Conservation (phyloP, 2,329 filamentous ascomycete species). For the Penicillium sp. region DNA sequence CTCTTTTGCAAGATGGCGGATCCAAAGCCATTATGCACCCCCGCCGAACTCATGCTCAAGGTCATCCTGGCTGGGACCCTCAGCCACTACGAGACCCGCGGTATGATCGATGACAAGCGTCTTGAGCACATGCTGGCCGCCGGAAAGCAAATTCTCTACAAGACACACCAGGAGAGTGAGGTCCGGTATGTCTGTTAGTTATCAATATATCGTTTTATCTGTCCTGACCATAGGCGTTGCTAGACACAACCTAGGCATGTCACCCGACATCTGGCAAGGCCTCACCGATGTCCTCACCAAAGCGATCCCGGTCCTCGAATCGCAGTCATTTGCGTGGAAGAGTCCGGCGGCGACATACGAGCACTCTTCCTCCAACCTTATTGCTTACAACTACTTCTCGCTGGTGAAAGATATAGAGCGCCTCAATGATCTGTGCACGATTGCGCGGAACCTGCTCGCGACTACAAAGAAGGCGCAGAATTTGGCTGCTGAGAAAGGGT, state of each 20-base stretch:
- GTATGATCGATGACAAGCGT: conserved; percentile 56
- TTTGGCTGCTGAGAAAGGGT: conserved; percentile 54
- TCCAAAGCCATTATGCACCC: conserved; percentile 38
- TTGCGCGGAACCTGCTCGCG: conserved; percentile 58
- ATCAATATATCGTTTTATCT: not conserved
- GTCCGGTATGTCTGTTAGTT: conserved; percentile 41
- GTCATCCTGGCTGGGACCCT: conserved; percentile 45
- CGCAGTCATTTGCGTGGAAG: conserved; percentile 57
- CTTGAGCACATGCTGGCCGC: conserved; percentile 55
- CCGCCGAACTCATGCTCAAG: conserved; percentile 47
- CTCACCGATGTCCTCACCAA: conserved; percentile 54
- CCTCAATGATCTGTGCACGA: conserved; percentile 57
- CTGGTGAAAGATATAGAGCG: conserved; percentile 59
- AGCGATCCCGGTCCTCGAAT: conserved; percentile 57
- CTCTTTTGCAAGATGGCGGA: conserved; percentile 32
- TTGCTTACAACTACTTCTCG: conserved; percentile 55
- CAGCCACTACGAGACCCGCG: conserved; percentile 57
- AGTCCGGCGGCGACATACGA: conserved; percentile 56
- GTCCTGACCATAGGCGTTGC: conserved; percentile 3
- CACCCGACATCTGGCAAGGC: conserved; percentile 56
- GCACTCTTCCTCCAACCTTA: conserved; percentile 55
- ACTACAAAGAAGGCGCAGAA: conserved; percentile 59
- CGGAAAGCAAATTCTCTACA: conserved; percentile 56
- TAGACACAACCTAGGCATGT: conserved; percentile 54
- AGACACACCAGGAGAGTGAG: conserved; percentile 53